phyloP scores from a whole-genome alignment of 1,139 yeast genomes.

The Blastobotrys petasosporus region DNA sequence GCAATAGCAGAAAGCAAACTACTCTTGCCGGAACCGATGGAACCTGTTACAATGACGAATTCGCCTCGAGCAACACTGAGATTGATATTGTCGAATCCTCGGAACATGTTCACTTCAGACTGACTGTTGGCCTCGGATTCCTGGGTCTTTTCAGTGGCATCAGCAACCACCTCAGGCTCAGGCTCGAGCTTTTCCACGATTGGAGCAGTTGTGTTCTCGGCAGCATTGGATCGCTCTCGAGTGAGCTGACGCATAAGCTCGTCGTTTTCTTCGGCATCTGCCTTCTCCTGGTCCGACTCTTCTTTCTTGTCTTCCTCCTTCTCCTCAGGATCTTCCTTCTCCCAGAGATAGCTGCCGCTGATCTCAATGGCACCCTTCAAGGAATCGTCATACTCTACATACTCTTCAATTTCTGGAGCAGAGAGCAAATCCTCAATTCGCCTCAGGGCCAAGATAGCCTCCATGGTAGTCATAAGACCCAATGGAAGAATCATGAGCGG shows the following conservation, averaged over 20 bases:
- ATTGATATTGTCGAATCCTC: slow-evolving; percentile 44
- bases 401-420: slow-evolving; percentile 36
- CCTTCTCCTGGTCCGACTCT: background rate
- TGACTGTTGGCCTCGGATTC: background rate
- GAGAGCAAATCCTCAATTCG: slow-evolving; percentile 54
- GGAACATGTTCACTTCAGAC: slow-evolving; percentile 22
- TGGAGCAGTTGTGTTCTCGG: slow-evolving; percentile 10
- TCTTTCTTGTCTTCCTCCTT: slow-evolving; percentile 21
- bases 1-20: slow-evolving; percentile 56
- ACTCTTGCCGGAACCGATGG: slow-evolving; percentile 67
- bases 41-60: slow-evolving; percentile 62
- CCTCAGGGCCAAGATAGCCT: slow-evolving; percentile 58
- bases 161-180: slow-evolving; percentile 1
- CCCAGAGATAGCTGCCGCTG: slow-evolving; percentile 65
- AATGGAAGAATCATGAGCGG: slow-evolving; percentile 73
- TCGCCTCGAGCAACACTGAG: slow-evolving; percentile 48
- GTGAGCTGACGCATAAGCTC: slow-evolving; percentile 20
- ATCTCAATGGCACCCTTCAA: slow-evolving; percentile 40
- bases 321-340: slow-evolving; percentile 36
- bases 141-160: background rate
- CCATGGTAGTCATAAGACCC: slow-evolving; percentile 54
- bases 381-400: slow-evolving; percentile 31
- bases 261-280: slow-evolving; percentile 21
- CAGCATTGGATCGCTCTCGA: slow-evolving; percentile 24
- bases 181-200: slow-evolving; percentile 5